Base-by-base conservation (phyloP, 441 rosid genomes). In the Adansonia madagascariensis region DNA sequence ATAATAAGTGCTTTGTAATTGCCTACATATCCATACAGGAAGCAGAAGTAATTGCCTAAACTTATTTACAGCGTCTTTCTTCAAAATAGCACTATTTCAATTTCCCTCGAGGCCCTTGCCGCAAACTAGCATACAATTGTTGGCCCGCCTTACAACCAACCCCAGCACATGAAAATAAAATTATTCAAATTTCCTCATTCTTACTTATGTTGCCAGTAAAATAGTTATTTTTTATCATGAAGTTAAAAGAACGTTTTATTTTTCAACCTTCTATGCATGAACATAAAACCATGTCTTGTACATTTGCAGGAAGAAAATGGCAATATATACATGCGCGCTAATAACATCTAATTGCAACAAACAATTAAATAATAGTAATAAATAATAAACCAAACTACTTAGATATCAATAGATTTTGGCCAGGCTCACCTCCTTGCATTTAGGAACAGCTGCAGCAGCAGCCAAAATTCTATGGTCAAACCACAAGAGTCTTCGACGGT, bases 401-500 rank as follows among this genome's bases (percentile, higher is more conserved):
- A 41, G 31, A 60, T 1, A 14, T 64, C 31, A 71, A n/a, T n/a
- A 82, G 17, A 22, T 24, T 41, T 24, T 14, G 20, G 18, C 9
- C 52, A 43, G 41, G 35, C 85, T 85, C 60, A 93, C 99, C 83
- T 80, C 68, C 49, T 85, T 75, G 88, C 98, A 92, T 47, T 8
- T 76, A 61, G 78, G 15, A 75, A 83, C 0, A 63, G 85, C 12
- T 65, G 69, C 76, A 18, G 43, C 86, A 72, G 65, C 83, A 18
- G 89, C 78, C 46, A 95, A 74, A 44, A 81, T 68, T 85, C 98
- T 88, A 65, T 77, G 89, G 2, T 88, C 88, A 52, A 78, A 80
- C 92, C 86, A 88, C 74, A 93, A 75, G 57, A 93, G 94, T 74
- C 79, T 86, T 50, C 98, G 83, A 20, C 83, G 90, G 73, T 64